Conservation (phyloP, 345 rosid genomes). For the Acer yangbiense region DNA sequence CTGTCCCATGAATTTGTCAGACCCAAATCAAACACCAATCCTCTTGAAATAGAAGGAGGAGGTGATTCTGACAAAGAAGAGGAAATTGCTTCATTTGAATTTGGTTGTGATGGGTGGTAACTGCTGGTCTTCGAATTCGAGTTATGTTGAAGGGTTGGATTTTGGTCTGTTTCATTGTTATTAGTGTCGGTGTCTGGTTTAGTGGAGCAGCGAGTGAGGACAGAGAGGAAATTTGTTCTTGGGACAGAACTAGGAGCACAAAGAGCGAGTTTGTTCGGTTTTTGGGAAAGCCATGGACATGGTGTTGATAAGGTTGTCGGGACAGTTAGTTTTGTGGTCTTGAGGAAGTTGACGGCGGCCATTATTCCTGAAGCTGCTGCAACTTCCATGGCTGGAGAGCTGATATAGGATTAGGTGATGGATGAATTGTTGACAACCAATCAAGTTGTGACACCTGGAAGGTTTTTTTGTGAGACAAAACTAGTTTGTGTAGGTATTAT, state of each 20-base stretch:
- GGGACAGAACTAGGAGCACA: constrained; percentile 18
- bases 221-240: constrained; percentile 25
- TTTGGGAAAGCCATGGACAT: constrained; percentile 20
- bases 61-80: constrained; percentile 21
- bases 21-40: constrained; percentile 67
- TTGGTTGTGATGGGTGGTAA: constrained; percentile 11
- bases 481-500: too few relatives aligned
- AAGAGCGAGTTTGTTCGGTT: constrained; percentile 20
- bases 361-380: constrained; percentile 27
- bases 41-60: constrained; percentile 30
- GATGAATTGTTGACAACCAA: constrained; percentile 11
- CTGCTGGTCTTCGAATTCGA: constrained; percentile 13
- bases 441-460: constrained; percentile 5
- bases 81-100: constrained; percentile 21
- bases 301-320: constrained; percentile 30
- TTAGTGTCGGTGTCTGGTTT: constrained; percentile 41
- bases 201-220: constrained; percentile 53
- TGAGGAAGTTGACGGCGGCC: constrained; percentile 35
- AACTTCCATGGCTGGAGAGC: constrained; percentile 22
- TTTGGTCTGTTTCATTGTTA: constrained; percentile 33
- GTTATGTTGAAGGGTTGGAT: constrained; percentile 20
- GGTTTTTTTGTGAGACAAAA: neutral
- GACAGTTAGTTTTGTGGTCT: constrained; percentile 17
- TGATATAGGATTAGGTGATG: neutral
- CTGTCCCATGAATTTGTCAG: constrained; percentile 61